These are phyloP conservation scores for Cucurbitaria berberidis DNA, from an alignment of 2,329 filamentous ascomycete genomes.

Conservation along the genomic window DNA sequence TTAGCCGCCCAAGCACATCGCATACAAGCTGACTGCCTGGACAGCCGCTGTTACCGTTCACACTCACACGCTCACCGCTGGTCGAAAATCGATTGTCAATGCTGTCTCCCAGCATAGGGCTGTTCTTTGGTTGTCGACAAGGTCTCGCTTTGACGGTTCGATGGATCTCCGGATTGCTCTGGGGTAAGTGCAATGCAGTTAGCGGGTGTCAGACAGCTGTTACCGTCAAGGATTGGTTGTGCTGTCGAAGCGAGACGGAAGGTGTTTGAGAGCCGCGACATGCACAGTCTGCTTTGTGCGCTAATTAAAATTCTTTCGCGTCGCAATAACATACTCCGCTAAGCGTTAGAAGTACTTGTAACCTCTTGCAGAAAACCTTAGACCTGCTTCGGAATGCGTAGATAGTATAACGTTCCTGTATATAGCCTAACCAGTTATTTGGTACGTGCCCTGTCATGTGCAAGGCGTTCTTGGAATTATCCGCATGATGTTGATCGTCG, in stretches of 20 bases:
- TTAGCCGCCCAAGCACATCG: constrained; percentile 12
- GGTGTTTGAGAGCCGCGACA: constrained; percentile 41
- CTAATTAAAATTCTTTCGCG: constrained; percentile 15
- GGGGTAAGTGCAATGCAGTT: constrained; percentile 25
- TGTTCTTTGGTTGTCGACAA: constrained; percentile 18
- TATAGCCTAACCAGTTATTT: constrained; percentile 4
- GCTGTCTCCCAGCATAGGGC: constrained; percentile 36
- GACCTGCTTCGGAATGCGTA: constrained; percentile 2
- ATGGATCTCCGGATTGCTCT: constrained; percentile 22
- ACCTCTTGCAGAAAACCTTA: background rate
- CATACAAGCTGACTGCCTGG: constrained; percentile 27
- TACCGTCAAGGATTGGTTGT: constrained; percentile 26
- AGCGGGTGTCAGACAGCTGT: constrained; percentile 19
- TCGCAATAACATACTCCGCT: constrained; percentile 24
- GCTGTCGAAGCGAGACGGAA: constrained; percentile 30
- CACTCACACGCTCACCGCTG: constrained; percentile 23
- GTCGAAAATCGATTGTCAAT: constrained; percentile 33
- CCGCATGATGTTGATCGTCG: constrained; percentile 1
- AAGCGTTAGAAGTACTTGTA: constrained; percentile 14
- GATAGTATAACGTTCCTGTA: background rate
- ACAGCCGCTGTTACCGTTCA: constrained; percentile 29
- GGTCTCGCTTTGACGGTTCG: constrained; percentile 29
- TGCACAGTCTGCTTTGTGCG: constrained; percentile 31
- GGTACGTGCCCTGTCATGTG: background rate
- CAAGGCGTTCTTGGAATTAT: background rate